These are phyloP conservation scores for Astraeus odoratus DNA, from an alignment of 768 basidiomycete genomes.

Conservation along the genomic window DNA sequence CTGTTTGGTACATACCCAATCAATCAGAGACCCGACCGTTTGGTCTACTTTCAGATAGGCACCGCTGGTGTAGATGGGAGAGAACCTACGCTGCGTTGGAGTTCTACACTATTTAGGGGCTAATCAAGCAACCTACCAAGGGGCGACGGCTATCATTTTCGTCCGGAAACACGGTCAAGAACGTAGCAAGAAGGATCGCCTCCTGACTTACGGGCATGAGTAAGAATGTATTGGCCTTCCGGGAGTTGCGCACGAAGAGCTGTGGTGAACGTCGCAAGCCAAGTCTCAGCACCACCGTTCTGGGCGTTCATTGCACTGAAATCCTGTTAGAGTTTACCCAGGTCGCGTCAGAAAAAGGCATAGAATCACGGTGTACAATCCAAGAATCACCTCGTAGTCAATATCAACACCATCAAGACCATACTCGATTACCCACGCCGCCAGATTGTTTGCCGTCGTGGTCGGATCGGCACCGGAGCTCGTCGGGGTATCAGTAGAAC, in stretches of 20 bases:
- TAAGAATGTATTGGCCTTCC: constrained; percentile 26
- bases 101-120: neutral
- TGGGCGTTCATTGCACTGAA: constrained; percentile 52
- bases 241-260: constrained; percentile 27
- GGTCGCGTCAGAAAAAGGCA: neutral
- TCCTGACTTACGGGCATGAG: constrained; percentile 31
- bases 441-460: constrained; percentile 54
- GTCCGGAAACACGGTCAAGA: neutral
- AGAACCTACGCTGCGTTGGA: constrained; percentile 24
- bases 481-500: constrained; percentile 49
- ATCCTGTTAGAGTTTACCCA: constrained; percentile 44
- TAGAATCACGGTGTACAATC: neutral
- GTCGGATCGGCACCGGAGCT: constrained; percentile 52
- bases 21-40: constrained; percentile 36
- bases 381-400: constrained; percentile 49
- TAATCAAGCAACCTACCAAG: constrained; percentile 25
- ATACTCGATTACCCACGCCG: constrained; percentile 56
- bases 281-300: constrained; percentile 43
- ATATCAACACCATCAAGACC: constrained; percentile 67
- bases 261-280: constrained; percentile 27
- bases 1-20: constrained; percentile 28
- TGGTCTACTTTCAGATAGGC: constrained; percentile 35
- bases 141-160: constrained; percentile 32
- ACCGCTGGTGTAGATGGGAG: constrained; percentile 30
- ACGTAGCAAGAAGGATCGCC: constrained; percentile 12